Evolutionary conservation across 1,139 yeast species (phyloP).

Genomic region (Suhomyces guaymorum): DNA sequence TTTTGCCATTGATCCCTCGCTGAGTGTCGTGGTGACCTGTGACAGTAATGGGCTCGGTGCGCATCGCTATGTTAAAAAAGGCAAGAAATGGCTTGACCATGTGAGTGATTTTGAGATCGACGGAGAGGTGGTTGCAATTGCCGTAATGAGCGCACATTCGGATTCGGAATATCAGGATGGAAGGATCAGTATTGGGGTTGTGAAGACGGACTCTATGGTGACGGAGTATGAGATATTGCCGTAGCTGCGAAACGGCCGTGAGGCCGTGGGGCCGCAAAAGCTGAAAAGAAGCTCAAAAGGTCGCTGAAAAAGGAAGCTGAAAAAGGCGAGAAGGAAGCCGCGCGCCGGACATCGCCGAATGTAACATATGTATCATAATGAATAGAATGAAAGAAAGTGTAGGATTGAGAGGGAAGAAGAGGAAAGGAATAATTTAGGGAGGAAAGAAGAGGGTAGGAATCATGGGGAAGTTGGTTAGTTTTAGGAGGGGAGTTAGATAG

Average conservation of each 20-base stretch:
- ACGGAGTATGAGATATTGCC: conserved; percentile 2
- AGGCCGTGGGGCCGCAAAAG: not conserved
- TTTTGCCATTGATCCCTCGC: conserved; percentile 49
- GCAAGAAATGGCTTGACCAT: conserved; percentile 39
- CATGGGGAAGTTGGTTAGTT: too few relatives aligned
- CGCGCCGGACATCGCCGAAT: too few relatives aligned
- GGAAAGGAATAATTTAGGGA: too few relatives aligned
- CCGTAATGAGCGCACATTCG: not conserved
- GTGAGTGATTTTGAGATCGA: conserved; percentile 5
- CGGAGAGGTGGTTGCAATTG: conserved; percentile 3
- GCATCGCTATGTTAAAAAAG: conserved; percentile 46
- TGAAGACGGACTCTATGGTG: conserved; percentile 4
- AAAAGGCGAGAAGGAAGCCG: too few relatives aligned
- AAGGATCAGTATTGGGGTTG: conserved; percentile 5
- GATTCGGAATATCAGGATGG: conserved; percentile 6
- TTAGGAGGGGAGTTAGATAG: too few relatives aligned
- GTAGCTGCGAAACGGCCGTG: not conserved
- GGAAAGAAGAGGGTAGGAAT: too few relatives aligned
- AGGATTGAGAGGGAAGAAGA: too few relatives aligned
- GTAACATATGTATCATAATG: too few relatives aligned
- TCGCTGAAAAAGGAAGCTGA: too few relatives aligned
- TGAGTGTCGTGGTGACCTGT: conserved; percentile 37
- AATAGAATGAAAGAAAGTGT: too few relatives aligned
- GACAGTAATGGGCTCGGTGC: conserved; percentile 20
- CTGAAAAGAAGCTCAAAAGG: not conserved